Evolutionary conservation across 495 filamentous ascomycete species (phyloP), one percentile per base, ranked within the genome.

Genomic region (Penicillium simplicissimum): DNA sequence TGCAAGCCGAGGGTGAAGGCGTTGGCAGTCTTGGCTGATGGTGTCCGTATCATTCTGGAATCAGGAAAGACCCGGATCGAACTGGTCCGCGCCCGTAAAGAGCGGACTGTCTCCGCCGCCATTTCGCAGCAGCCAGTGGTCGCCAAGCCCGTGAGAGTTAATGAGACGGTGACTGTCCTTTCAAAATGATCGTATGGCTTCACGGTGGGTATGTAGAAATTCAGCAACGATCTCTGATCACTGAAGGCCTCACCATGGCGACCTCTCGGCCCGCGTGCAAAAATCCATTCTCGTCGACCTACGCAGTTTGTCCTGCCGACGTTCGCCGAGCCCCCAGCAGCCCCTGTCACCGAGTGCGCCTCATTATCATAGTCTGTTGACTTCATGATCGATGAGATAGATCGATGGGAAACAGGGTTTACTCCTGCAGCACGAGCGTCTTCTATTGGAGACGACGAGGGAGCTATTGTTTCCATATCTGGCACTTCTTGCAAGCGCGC

Each of bases 201-300:
- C 8, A 58, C 56, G 42, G 43, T 42, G 42, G 42, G 11, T 17
- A 36, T 49, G 57, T 31, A 45, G 34, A 40, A 40, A 7, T 15
- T 31, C 35, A 49, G 47, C 35, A 42, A 58, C 14, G 31, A 51
- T 42, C 33, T 58, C 43, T 17, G 25, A 49, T 28, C 42, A 1
- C n/a, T 15, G 45, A 58, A 58, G 28, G n/a, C 8, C 25, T 45
- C 36, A 6, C 43, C 17, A 35, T n/a, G 57, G 57, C 8, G 37
- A 56, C 2, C 36, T 43, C 17, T 57, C 28, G 11, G 38, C 10
- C 31, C 6, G 13, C 6, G 15, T 57, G 42, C 25, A 35, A 57
- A 57, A 40, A 47, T 48, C 55, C 55, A 45, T 57, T 35, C 17
- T 10, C 55, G 28, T 57, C 55, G 40, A 48, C 40, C 40, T 48